A percentile compares a stretch with the other conserved stretches of the same genome.
Evolutionary conservation across 83 land plant species (phyloP).

Genomic region (Thuja plicata): DNA sequence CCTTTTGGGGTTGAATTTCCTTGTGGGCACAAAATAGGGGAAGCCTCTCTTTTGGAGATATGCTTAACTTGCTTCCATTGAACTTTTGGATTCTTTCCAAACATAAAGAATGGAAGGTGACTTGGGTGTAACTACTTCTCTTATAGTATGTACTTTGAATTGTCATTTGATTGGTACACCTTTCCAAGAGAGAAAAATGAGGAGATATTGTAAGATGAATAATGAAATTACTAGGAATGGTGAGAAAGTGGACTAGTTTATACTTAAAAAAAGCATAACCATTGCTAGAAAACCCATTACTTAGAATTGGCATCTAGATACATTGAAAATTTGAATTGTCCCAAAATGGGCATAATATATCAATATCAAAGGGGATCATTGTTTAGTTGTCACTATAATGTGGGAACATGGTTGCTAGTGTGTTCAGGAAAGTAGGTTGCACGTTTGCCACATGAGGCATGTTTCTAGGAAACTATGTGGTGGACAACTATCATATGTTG

Average conservation of each 20-base stretch:
- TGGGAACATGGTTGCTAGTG: not conserved
- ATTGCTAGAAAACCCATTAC: not conserved
- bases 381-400: not conserved
- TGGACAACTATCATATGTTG: not conserved
- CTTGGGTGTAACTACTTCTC: not conserved
- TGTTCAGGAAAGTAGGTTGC: too few species aligned
- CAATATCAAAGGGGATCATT: not conserved
- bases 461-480: not conserved
- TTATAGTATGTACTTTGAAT: not conserved
- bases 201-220: not conserved
- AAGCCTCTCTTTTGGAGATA: not conserved
- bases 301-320: not conserved
- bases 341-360: not conserved
- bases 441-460: not conserved
- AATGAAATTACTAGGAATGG: not conserved
- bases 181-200: too few species aligned
- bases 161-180: not conserved
- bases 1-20: constrained; percentile 3
- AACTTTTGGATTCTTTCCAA: not conserved
- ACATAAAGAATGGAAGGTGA: not conserved
- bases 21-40: not conserved
- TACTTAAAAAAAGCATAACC: not conserved
- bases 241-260: not conserved
- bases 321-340: not conserved
- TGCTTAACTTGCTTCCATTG: not conserved